A percentile compares a stretch with the other conserved stretches of the same genome.
Conservation (phyloP, 495 filamentous ascomycete species). For the Podospora tetraspora region DNA sequence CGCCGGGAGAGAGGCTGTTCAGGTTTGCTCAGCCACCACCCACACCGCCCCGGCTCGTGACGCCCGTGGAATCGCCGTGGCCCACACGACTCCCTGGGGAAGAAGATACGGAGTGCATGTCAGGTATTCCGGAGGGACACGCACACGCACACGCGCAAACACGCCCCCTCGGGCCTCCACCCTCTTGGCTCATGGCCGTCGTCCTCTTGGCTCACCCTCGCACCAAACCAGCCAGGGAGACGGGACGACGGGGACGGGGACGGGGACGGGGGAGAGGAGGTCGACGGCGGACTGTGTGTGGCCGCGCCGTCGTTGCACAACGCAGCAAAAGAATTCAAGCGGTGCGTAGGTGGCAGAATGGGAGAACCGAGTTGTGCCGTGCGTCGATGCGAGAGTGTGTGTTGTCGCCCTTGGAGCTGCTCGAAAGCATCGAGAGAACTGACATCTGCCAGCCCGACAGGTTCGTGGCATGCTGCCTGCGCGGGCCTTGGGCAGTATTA, state of each 20-base stretch:
- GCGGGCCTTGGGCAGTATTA: neutral
- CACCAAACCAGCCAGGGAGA: slow-evolving; percentile 2
- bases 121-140: neutral
- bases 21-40: slow-evolving; percentile 28
- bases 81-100: slow-evolving; percentile 9
- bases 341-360: neutral
- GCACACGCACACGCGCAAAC: neutral
- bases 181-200: slow-evolving; percentile 4
- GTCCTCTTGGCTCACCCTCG: slow-evolving; percentile 11
- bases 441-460: neutral
- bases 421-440: neutral
- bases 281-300: slow-evolving; percentile 9
- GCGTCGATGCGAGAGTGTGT: slow-evolving; percentile 1
- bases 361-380: slow-evolving; percentile 2
- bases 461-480: neutral
- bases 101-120: neutral
- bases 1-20: slow-evolving; percentile 7
- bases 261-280: neutral
- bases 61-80: slow-evolving; percentile 13
- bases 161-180: slow-evolving; percentile 6
- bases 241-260: neutral
- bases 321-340: neutral
- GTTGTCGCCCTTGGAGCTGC: neutral
- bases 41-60: slow-evolving; percentile 29
- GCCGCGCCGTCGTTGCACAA: slow-evolving; percentile 12